Evolutionary conservation across 2,329 filamentous ascomycete genomes (phyloP), one percentile per base, ranked within the genome.

Genomic region (Pestalotiopsis sp.): DNA sequence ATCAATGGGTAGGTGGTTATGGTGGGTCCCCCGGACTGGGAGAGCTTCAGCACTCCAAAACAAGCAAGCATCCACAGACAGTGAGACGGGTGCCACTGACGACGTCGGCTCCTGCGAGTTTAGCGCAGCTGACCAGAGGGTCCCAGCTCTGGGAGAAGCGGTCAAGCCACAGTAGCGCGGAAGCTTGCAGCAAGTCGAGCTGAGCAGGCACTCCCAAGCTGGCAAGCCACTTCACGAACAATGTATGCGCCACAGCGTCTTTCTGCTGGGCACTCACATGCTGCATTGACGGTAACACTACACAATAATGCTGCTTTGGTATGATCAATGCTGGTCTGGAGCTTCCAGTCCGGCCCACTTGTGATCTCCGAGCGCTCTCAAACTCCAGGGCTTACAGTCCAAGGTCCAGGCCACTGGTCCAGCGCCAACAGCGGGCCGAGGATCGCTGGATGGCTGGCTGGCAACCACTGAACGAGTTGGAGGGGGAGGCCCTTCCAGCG

Each of bases 341-440:
- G 57, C 57, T 36, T 59, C 23, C 25, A 23, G 23, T 59, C 57
- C 27, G 57, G 57, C 27, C 57, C 57, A 27, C 23, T 36, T 14
- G 23, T 36, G 27, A 27, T 59, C 57, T 17, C 23, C 57, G 23
- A 12, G 13, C 27, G 25, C 57, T 13, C 23, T 13, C 57, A 9
- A 59, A 23, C 57, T 23, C 20, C 45, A n/a, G 20, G 14, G 14
- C 20, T 52, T 31, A 6, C 31, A 31, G 31, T 31, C 31, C 31
- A 45, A 14, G 41, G 13, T 49, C 41, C 17, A 52, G 45, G 45
- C 17, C 45, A 52, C 57, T 59, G 57, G 23, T 36, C 57, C 57
- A 59, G 20, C 57, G 57, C 57, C 57, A 59, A 59, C 57, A 59
- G 57, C 57, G 57, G 57, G 25, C 57, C 57, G 57, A 59, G 57